Evolutionary conservation across 2,329 filamentous ascomycete genomes (phyloP).

Genomic region (Xylariaceae sp.): DNA sequence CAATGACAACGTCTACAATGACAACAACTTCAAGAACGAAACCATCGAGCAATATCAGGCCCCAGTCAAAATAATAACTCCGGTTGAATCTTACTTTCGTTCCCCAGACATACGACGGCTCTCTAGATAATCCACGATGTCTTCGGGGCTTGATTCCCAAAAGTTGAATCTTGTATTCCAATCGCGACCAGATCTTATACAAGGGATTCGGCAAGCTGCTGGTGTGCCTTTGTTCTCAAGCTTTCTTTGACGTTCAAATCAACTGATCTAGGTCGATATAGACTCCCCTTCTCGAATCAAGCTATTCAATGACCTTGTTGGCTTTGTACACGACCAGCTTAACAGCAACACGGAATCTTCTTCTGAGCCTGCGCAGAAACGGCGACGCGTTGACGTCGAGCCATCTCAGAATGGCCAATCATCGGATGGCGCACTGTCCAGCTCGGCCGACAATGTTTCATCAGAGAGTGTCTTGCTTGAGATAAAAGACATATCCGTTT

Average conservation of each 20-base stretch:
- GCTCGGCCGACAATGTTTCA: constrained; percentile 36
- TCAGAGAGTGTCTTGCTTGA: constrained; percentile 51
- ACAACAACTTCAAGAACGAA: too few relatives aligned
- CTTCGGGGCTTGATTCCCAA: constrained; percentile 43
- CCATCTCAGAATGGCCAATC: constrained; percentile 26
- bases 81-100: too few relatives aligned
- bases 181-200: constrained; percentile 51
- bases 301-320: constrained; percentile 53
- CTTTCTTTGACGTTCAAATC: neutral
- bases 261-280: constrained; percentile 24
- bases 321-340: constrained; percentile 44
- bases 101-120: constrained; percentile 1
- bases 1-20: too few relatives aligned
- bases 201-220: constrained; percentile 47
- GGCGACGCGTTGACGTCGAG: constrained; percentile 45
- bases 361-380: constrained; percentile 45
- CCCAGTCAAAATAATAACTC: too few relatives aligned
- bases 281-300: constrained; percentile 45
- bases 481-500: constrained; percentile 62
- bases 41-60: too few relatives aligned
- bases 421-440: constrained; percentile 20
- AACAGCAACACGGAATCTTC: constrained; percentile 10
- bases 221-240: constrained; percentile 35
- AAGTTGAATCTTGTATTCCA: constrained; percentile 49
- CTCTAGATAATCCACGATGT: constrained; percentile 31